Evolutionary conservation across 257 asterid genomes (phyloP).

Genomic region (Parsonsia alboflavescens): DNA sequence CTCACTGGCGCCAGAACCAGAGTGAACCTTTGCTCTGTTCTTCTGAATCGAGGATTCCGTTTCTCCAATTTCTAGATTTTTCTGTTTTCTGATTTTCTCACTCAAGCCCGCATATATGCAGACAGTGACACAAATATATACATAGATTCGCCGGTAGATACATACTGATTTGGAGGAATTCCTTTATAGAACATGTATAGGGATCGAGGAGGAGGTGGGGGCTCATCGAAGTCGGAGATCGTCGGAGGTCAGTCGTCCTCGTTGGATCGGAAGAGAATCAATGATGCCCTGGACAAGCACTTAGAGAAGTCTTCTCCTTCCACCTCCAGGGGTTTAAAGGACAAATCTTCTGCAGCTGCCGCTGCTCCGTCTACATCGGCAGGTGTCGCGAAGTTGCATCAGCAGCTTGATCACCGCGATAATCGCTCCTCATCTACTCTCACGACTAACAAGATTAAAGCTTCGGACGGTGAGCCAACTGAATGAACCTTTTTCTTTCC

Average conservation of each 20-base stretch:
- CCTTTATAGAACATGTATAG: conserved; percentile 44
- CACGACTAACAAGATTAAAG: conserved; percentile 52
- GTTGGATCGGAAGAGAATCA: conserved; percentile 95
- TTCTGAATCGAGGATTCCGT: not conserved
- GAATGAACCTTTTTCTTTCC: not conserved
- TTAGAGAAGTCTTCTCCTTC: conserved; percentile 90
- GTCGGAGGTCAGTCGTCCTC: conserved; percentile 49
- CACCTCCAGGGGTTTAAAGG: conserved; percentile 57
- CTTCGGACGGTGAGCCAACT: conserved; percentile 55
- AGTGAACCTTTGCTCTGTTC: not conserved
- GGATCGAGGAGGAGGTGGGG: conserved; percentile 76
- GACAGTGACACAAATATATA: not conserved
- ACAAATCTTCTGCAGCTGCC: conserved; percentile 42
- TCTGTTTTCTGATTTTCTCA: not conserved
- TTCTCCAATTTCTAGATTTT: not conserved
- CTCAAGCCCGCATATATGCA: not conserved
- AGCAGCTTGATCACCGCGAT: conserved; percentile 52
- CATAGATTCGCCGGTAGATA: not conserved
- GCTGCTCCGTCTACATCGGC: conserved; percentile 58
- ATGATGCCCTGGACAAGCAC: conserved; percentile 89
- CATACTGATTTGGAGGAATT: not conserved
- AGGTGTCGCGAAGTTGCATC: conserved; percentile 39
- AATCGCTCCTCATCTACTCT: conserved; percentile 43
- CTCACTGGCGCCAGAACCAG: not conserved
- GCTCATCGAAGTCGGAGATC: conserved; percentile 54